A percentile compares a stretch with the other conserved stretches of the same genome.
These are phyloP conservation scores for Lyophyllum semitale DNA, from an alignment of 768 basidiomycete species.

Conservation along the genomic window DNA sequence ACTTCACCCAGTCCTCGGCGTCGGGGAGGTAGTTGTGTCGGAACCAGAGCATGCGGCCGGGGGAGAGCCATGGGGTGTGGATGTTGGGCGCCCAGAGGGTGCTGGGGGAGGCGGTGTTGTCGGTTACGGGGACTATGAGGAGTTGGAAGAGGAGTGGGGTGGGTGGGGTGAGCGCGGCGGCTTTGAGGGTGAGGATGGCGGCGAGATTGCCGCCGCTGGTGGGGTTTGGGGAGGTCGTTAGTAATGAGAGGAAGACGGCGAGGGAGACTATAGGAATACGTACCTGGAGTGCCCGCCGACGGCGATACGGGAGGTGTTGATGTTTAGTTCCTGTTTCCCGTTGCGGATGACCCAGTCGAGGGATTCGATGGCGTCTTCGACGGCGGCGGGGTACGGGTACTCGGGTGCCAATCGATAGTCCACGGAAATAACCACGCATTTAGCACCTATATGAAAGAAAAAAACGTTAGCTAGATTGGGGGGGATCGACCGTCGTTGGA, in stretches of 20 bases:
- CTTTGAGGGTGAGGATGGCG: too few relatives aligned
- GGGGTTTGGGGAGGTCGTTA: neutral
- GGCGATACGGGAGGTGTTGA: conserved; percentile 49
- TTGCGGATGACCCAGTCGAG: conserved; percentile 64
- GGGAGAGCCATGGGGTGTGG: conserved; percentile 59
- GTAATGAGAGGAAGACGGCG: too few relatives aligned
- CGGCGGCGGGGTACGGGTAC: conserved; percentile 67
- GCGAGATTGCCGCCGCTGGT: too few relatives aligned
- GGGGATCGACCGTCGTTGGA: conserved; percentile 43
- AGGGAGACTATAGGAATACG: conserved; percentile 3
- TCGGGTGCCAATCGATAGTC: too few relatives aligned
- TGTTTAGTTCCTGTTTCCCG: conserved; percentile 45
- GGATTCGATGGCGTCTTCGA: too few relatives aligned
- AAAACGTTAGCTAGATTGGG: neutral
- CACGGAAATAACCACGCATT: too few relatives aligned
- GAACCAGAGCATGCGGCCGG: conserved; percentile 77
- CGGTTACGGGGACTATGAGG: too few relatives aligned
- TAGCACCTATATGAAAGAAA: conserved; percentile 49
- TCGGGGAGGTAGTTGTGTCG: conserved; percentile 67
- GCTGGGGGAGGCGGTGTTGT: conserved; percentile 50
- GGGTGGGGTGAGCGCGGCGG: conserved; percentile 61
- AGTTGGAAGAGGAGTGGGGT: conserved; percentile 62
- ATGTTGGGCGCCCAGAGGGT: conserved; percentile 58
- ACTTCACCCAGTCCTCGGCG: conserved; percentile 51
- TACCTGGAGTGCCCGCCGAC: conserved; percentile 78